phyloP scores from a whole-genome alignment of 306 rosid genomes.

The Medicago ruthenica region DNA sequence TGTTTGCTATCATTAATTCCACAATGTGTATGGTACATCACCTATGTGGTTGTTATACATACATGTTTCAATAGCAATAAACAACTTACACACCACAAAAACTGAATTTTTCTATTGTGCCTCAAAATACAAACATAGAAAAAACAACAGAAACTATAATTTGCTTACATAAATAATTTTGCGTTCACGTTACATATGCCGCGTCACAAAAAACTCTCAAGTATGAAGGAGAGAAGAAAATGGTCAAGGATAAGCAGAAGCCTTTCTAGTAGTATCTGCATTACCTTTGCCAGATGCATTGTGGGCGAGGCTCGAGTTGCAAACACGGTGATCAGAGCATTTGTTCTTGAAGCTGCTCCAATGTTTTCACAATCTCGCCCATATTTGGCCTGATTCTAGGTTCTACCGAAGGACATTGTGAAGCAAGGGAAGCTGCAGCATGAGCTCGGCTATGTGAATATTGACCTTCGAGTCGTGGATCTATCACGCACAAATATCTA shows the following conservation, averaged over 20 bases:
- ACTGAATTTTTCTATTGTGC: conserved; percentile 36
- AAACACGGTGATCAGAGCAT: conserved; percentile 33
- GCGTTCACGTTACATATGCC: conserved; percentile 11
- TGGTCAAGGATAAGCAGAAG: too few species aligned
- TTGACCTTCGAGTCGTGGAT: conserved; percentile 75
- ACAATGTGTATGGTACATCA: background rate
- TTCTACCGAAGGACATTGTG: conserved; percentile 65
- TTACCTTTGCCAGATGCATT: too few species aligned
- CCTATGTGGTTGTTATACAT: conserved; percentile 24
- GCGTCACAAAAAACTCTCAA: too few species aligned
- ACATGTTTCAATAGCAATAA: conserved; percentile 13
- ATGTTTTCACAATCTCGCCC: conserved; percentile 73
- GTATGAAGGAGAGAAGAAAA: too few species aligned
- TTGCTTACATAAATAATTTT: conserved; percentile 41
- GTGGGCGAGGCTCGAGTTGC: background rate
- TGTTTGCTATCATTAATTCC: background rate
- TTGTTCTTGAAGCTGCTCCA: conserved; percentile 77
- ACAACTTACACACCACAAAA: conserved; percentile 34
- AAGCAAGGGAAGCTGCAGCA: conserved; percentile 74
- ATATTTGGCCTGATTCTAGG: conserved; percentile 83
- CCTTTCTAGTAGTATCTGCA: too few species aligned
- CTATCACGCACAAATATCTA: conserved; percentile 67
- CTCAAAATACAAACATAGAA: conserved; percentile 41
- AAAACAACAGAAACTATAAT: conserved; percentile 52
- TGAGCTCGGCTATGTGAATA: conserved; percentile 63